phyloP scores from a whole-genome alignment of 306 rosid species.

The Fagus crenata region DNA sequence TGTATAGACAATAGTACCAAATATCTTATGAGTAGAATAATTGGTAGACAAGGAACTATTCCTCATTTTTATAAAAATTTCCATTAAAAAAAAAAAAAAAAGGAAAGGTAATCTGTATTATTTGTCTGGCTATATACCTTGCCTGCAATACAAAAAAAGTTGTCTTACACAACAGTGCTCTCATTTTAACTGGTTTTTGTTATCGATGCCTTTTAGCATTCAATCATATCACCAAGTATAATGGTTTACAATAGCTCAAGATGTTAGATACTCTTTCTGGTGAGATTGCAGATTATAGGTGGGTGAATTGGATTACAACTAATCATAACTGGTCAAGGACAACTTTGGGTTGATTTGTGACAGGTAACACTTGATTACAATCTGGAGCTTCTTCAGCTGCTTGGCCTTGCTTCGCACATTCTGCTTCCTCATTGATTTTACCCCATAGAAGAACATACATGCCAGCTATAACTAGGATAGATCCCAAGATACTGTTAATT shows the following conservation, averaged over 20 bases:
- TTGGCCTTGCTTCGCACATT: slow-evolving; percentile 38
- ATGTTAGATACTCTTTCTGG: background rate
- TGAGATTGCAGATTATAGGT: background rate
- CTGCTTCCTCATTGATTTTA: slow-evolving; percentile 51
- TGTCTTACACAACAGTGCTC: background rate
- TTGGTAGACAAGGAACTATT: too few relatives aligned
- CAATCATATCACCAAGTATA: background rate
- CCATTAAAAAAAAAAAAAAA: too few relatives aligned
- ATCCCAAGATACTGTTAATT: slow-evolving; percentile 69
- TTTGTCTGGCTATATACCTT: too few relatives aligned
- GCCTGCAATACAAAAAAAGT: background rate
- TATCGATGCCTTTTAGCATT: background rate
- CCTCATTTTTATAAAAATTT: too few relatives aligned
- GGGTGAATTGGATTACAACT: background rate
- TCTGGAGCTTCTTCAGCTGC: slow-evolving; percentile 44
- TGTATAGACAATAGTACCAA: too few relatives aligned
- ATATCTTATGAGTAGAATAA: too few relatives aligned
- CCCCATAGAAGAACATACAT: slow-evolving; percentile 87
- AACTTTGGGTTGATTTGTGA: slow-evolving; percentile 14
- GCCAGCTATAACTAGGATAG: slow-evolving; percentile 66
- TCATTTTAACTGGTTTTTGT: background rate
- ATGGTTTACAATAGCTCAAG: background rate
- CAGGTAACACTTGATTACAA: slow-evolving; percentile 17
- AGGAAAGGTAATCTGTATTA: too few relatives aligned
- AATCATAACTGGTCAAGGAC: background rate